These are phyloP conservation scores for Creolimax fragrantissima DNA, from an alignment of 78 protist species.

Conservation along the genomic window DNA sequence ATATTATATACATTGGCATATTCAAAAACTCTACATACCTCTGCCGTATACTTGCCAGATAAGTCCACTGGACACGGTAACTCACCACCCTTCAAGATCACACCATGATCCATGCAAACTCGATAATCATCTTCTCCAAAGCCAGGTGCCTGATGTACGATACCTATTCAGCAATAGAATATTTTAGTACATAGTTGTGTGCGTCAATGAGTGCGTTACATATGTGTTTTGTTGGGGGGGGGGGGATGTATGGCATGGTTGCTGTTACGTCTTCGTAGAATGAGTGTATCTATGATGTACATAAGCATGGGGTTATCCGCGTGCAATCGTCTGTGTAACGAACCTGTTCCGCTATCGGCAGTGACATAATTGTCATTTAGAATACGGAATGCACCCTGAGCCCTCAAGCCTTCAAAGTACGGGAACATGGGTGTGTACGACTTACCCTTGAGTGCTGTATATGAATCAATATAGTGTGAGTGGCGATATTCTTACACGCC, in stretches of 20 bases:
- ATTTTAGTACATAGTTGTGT: too few species aligned
- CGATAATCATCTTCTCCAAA: constrained; percentile 99
- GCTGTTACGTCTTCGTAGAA: background rate
- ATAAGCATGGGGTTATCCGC: background rate
- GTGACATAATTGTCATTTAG: constrained; percentile 85
- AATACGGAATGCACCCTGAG: constrained; percentile 70
- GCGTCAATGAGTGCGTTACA: background rate
- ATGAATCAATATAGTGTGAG: constrained; percentile 31
- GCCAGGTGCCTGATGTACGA: constrained; percentile 98
- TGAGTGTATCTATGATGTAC: background rate
- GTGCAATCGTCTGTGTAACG: background rate
- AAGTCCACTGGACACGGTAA: constrained; percentile 92
- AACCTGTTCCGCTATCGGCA: constrained; percentile 34
- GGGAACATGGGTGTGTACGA: constrained; percentile 89
- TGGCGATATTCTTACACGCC: background rate
- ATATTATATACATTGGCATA: background rate
- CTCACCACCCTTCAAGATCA: constrained; percentile 26
- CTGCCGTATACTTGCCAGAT: constrained; percentile 88
- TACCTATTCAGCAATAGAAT: too few species aligned
- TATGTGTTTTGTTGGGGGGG: background rate
- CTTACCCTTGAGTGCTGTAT: constrained; percentile 58
- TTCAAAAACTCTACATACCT: constrained; percentile 34
- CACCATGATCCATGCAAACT: constrained; percentile 70
- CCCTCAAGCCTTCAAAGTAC: constrained; percentile 61
- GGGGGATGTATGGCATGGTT: background rate